Conservation (phyloP, 805 yeast species). For the Kodamaea laetipori region DNA sequence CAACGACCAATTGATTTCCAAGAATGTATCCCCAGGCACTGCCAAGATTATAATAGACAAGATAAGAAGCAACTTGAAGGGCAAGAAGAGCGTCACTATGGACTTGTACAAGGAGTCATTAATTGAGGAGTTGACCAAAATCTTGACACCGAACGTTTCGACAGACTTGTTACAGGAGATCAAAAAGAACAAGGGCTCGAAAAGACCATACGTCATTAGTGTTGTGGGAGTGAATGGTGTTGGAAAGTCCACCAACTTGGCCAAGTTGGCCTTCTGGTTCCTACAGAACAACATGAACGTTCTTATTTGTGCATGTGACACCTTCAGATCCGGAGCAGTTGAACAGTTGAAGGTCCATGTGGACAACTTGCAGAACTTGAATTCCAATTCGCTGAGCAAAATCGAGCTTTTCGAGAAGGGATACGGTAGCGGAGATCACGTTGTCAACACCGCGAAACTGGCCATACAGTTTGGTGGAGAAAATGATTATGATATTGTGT, state of each 20-base stretch:
- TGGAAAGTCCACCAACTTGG: slow-evolving; percentile 93
- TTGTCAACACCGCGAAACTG: slow-evolving; percentile 88
- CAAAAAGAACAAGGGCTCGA: slow-evolving; percentile 41
- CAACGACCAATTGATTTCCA: slow-evolving; percentile 74
- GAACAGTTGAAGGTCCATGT: slow-evolving; percentile 96
- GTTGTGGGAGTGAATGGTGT: slow-evolving; percentile 98
- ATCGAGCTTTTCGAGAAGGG: slow-evolving; percentile 92
- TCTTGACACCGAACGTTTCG: slow-evolving; percentile 89
- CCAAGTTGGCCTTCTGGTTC: slow-evolving; percentile 94
- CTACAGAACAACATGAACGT: slow-evolving; percentile 86
- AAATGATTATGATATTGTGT: slow-evolving; percentile 75
- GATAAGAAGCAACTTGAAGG: slow-evolving; percentile 66
- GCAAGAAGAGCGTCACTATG: slow-evolving; percentile 72
- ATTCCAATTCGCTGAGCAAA: slow-evolving; percentile 43
- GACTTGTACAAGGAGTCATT: slow-evolving; percentile 64
- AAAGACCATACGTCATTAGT: slow-evolving; percentile 86
- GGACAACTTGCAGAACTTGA: slow-evolving; percentile 70
- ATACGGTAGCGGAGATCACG: slow-evolving; percentile 93
- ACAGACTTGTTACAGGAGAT: slow-evolving; percentile 84
- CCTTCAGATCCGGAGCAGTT: slow-evolving; percentile 98
- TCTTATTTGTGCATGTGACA: slow-evolving; percentile 94
- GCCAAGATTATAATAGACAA: slow-evolving; percentile 71
- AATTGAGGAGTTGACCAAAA: slow-evolving; percentile 68
- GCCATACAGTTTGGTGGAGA: slow-evolving; percentile 80
- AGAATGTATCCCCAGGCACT: slow-evolving; percentile 90